Evolutionary conservation across 495 filamentous ascomycete genomes (phyloP).

Genomic region (Trichoderma parareesei): DNA sequence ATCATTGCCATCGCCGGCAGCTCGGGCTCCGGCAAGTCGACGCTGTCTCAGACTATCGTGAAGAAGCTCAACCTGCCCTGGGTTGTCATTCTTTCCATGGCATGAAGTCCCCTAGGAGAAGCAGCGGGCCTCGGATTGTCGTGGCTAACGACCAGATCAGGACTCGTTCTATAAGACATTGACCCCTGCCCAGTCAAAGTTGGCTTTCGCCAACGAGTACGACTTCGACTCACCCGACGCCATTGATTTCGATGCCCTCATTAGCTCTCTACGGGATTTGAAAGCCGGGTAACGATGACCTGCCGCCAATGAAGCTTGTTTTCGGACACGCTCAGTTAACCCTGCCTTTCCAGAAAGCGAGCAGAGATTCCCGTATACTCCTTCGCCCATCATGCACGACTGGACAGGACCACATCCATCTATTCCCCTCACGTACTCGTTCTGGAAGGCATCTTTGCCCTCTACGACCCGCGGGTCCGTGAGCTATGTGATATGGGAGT

Average conservation of each 20-base stretch:
- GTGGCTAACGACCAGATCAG: slow-evolving; percentile 34
- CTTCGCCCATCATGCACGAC: slow-evolving; percentile 81
- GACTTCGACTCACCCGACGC: slow-evolving; percentile 93
- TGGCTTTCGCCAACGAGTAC: slow-evolving; percentile 82
- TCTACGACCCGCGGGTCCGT: slow-evolving; percentile 80
- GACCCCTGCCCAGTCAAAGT: slow-evolving; percentile 58
- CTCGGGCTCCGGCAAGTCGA: slow-evolving; percentile 97
- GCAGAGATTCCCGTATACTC: slow-evolving; percentile 93
- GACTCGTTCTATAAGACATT: slow-evolving; percentile 95
- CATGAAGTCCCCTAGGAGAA: slow-evolving; percentile 30
- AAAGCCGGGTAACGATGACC: slow-evolving; percentile 72
- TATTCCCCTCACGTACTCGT: slow-evolving; percentile 96
- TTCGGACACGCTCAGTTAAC: slow-evolving; percentile 8
- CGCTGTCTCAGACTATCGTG: slow-evolving; percentile 85
- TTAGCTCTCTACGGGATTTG: slow-evolving; percentile 71
- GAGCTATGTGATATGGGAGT: slow-evolving; percentile 89
- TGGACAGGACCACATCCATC: slow-evolving; percentile 70
- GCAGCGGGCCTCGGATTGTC: neutral
- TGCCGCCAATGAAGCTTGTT: neutral
- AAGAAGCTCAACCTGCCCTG: slow-evolving; percentile 83
- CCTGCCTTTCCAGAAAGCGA: slow-evolving; percentile 55
- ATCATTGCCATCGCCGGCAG: slow-evolving; percentile 96
- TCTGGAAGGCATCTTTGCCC: slow-evolving; percentile 88
- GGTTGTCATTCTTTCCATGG: slow-evolving; percentile 96
- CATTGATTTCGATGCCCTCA: slow-evolving; percentile 87